Percentiles rank a stretch among this genome's conserved stretches.
Conservation (phyloP, 176 grass and related monocot species). For the Rhynchospora tenuis region DNA sequence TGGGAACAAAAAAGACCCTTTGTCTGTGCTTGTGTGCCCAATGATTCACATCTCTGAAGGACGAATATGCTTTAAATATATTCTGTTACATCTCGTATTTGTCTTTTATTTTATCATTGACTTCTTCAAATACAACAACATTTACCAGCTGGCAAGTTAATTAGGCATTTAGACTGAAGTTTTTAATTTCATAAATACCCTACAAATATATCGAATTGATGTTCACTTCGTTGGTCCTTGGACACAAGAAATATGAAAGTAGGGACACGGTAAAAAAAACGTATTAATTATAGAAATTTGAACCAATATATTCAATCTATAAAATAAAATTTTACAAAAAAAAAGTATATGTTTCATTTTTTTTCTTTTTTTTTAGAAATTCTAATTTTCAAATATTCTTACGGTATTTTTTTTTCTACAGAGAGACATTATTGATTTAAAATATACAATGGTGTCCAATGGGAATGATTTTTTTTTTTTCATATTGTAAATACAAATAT, state of each 20-base stretch:
- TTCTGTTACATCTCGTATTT: background rate
- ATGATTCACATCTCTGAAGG: background rate
- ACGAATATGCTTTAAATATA: conserved; percentile 14
- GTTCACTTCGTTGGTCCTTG: background rate
- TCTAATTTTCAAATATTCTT: too few relatives aligned
- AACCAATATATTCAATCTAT: too few relatives aligned
- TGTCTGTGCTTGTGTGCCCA: background rate
- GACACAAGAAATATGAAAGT: background rate
- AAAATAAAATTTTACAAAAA: too few relatives aligned
- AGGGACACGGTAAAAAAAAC: background rate
- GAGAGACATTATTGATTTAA: too few relatives aligned
- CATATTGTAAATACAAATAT: too few relatives aligned
- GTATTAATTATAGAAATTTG: too few relatives aligned
- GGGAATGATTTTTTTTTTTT: too few relatives aligned
- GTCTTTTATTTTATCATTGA: background rate
- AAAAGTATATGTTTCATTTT: too few relatives aligned
- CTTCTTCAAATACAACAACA: background rate
- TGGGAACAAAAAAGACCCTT: background rate
- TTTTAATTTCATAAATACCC: background rate
- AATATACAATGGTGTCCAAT: too few relatives aligned
- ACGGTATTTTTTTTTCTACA: too few relatives aligned
- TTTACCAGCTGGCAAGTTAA: background rate
- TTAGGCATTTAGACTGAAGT: background rate
- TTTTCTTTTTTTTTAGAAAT: too few relatives aligned
- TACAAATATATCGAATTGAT: background rate